A percentile compares a stretch with the other conserved stretches of the same genome.
These are phyloP conservation scores for Fusarium scirpi DNA, from an alignment of 2,329 filamentous ascomycete genomes.

Conservation along the genomic window DNA sequence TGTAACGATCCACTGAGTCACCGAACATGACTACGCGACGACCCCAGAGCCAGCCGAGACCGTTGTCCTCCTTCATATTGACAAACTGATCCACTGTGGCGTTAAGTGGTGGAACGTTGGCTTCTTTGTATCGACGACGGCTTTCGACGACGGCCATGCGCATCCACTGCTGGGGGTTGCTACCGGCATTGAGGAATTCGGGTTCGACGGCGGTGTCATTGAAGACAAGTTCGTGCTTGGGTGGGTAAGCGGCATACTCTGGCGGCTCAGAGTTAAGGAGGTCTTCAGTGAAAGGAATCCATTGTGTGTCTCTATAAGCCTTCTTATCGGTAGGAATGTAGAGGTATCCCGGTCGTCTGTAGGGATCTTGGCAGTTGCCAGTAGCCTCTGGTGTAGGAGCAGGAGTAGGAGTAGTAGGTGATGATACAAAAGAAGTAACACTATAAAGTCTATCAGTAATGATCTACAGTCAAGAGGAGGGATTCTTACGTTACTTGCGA, in stretches of 20 bases:
- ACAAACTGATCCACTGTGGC: constrained; percentile 17
- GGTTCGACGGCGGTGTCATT: constrained; percentile 68
- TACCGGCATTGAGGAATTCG: constrained; percentile 17
- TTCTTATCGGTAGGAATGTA: constrained; percentile 70
- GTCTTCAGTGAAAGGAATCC: constrained; percentile 31
- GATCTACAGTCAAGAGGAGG: accelerated
- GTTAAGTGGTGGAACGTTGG: not conserved
- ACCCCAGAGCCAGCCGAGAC: constrained; percentile 34
- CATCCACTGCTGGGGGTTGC: constrained; percentile 37
- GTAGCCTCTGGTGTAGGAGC: not conserved
- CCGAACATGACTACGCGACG: constrained; percentile 36
- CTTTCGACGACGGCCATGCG: constrained; percentile 29
- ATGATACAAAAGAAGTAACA: constrained; percentile 13
- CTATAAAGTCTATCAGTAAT: not conserved
- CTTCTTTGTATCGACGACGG: constrained; percentile 11
- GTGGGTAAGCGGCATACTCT: constrained; percentile 55
- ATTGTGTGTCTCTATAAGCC: constrained; percentile 65
- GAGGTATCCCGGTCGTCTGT: constrained; percentile 64
- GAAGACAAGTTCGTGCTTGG: constrained; percentile 68
- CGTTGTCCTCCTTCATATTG: constrained; percentile 24
- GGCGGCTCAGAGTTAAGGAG: constrained; percentile 72
- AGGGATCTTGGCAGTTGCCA: constrained; percentile 34
- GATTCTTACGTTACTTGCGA: constrained; percentile 4
- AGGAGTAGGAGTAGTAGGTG: not conserved
- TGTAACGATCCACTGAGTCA: constrained; percentile 36